phyloP scores from a whole-genome alignment of 192 early-diverging fungal species.

The Coemansia sp. region DNA sequence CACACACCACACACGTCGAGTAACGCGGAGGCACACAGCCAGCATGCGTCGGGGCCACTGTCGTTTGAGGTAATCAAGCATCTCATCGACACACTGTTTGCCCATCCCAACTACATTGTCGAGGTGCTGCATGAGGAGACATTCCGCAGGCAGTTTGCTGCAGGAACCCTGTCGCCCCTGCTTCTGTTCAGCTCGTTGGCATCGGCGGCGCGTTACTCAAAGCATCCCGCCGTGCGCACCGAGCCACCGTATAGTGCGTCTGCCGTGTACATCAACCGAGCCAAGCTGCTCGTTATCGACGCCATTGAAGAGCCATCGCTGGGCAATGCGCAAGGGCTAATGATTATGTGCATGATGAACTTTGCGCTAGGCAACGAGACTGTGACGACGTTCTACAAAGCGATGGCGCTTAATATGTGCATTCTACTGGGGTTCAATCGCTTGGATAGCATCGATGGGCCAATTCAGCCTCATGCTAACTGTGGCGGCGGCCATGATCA shows the following conservation, averaged over 20 bases:
- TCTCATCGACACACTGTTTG: conserved; percentile 46
- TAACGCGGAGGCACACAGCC: conserved; percentile 4
- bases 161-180: conserved; percentile 47
- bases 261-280: conserved; percentile 33
- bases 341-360: conserved; percentile 55
- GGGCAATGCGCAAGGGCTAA: conserved; percentile 53
- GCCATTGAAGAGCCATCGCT: conserved; percentile 51
- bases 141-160: conserved; percentile 45
- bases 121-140: conserved; percentile 44
- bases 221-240: conserved; percentile 40
- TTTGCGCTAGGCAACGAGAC: conserved; percentile 50
- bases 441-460: conserved; percentile 49
- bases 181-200: conserved; percentile 47
- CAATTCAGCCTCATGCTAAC: conserved; percentile 25
- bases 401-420: conserved; percentile 54
- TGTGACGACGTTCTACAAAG: conserved; percentile 46
- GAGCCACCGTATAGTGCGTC: conserved; percentile 52
- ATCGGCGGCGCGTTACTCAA: conserved; percentile 49
- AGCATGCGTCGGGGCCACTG: conserved; percentile 13
- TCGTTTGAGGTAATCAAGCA: conserved; percentile 30
- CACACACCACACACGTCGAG: background rate
- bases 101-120: conserved; percentile 14
- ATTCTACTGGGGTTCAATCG: conserved; percentile 52
- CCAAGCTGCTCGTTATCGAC: conserved; percentile 43
- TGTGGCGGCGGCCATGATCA: conserved; percentile 26